Base-by-base conservation (phyloP, 163 green algal genomes). In the Coccomyxa subellipsoidea region DNA sequence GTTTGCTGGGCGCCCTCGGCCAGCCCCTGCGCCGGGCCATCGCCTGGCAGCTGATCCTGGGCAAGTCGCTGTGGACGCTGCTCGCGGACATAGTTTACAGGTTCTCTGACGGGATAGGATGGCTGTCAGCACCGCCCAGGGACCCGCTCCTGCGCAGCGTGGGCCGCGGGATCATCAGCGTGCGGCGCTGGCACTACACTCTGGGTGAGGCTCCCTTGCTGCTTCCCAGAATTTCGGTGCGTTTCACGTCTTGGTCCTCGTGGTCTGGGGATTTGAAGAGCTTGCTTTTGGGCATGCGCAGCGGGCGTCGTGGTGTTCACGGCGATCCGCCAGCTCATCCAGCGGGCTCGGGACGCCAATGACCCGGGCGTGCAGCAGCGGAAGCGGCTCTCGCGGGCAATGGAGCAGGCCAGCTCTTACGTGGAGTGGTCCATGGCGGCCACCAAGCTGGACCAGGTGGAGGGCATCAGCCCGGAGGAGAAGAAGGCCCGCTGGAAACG, bases 391-490 rank as follows among this genome's bases (percentile, higher is more conserved):
- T 47, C 31, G n/a, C 66, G 66, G 4, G 59, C 80, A 7, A 91
- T 96, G 85, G 66, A 82, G 27, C 34, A 83, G 23, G 85, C 92
- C 29, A 81, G 69, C 66, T 90, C 80, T 35, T 97, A 95, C 59
- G 84, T 87, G 35, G 90, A 95, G 77, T 98, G 94, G 94, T 82
- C 84, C n/a, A 83, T 90, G 29, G 78, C 90, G 29, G 92, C 91
- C 1, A 80, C 86, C 77, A 89, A 95, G 84, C 84, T 97, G 35
- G 93, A 96, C 37, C 54, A 81, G 25, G 83, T 96, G 21, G 89
- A 94, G 1, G 86, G 86, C 10, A 83, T 80, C 36, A 81, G 81
- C 76, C 69, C 78, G 77, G 70, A 66, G 1, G 84, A 84, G 76
- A 77, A 78, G 59, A 77, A 78, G 37, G 72, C 77, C 21, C 80